Conservation (phyloP, 176 grass and related monocot species). For the Triticum dicoccoides region DNA sequence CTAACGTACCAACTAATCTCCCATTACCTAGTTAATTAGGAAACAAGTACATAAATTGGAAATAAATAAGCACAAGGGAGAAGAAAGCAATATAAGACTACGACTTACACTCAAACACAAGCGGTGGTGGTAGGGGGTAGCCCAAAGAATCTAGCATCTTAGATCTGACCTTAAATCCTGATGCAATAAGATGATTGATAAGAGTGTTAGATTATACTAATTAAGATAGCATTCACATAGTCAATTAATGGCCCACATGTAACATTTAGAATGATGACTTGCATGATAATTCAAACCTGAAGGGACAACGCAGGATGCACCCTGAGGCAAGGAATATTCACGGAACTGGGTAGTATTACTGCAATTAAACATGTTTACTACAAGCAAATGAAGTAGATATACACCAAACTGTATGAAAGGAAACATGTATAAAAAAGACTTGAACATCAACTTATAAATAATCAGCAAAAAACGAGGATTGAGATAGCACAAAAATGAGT, state of each 20-base stretch:
- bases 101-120: neutral
- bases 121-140: neutral
- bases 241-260: neutral
- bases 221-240: neutral
- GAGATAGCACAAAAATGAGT: neutral
- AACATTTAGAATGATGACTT: neutral
- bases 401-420: neutral
- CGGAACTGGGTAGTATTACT: neutral
- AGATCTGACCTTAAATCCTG: neutral
- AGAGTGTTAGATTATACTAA: too few species aligned
- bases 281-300: neutral
- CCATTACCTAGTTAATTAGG: conserved; percentile 19
- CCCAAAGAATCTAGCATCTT: neutral
- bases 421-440: neutral
- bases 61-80: conserved; percentile 7
- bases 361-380: neutral
- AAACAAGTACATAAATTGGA: neutral
- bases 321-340: neutral
- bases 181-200: neutral
- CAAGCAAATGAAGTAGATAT: neutral
- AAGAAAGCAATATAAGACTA: neutral
- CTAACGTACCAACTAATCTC: neutral
- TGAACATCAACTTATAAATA: neutral
- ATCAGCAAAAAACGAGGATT: neutral
- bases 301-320: neutral